Conservation (phyloP, 176 grass and related monocot species). For the Zoysia japonica region DNA sequence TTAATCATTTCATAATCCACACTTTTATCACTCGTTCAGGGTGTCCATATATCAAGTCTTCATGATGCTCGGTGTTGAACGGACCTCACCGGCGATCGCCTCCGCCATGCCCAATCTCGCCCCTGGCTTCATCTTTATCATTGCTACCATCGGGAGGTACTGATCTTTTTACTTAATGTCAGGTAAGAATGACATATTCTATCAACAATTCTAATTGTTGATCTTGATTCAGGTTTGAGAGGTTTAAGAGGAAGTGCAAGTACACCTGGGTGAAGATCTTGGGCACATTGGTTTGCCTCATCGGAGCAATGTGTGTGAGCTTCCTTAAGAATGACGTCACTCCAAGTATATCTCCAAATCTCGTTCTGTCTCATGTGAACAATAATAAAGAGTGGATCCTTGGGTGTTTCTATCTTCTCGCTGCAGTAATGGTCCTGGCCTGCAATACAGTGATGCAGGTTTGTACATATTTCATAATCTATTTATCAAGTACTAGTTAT, state of each 20-base stretch:
- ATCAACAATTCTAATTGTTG: not conserved
- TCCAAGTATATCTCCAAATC: not conserved
- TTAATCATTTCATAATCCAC: not conserved
- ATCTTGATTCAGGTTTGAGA: constrained; percentile 45
- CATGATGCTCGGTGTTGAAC: constrained; percentile 43
- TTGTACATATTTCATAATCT: not conserved
- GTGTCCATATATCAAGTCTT: constrained; percentile 56
- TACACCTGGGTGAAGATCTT: constrained; percentile 57
- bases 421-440: constrained; percentile 37
- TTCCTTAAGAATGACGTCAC: constrained; percentile 34
- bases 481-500: not conserved
- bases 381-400: constrained; percentile 28
- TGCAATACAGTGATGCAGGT: constrained; percentile 57
- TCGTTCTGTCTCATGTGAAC: not conserved
- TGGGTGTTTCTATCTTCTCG: constrained; percentile 50
- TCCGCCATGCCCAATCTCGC: constrained; percentile 64
- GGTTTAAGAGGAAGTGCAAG: constrained; percentile 45
- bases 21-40: not conserved
- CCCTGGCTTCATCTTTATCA: constrained; percentile 59
- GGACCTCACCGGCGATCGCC: constrained; percentile 49
- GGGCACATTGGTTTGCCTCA: constrained; percentile 58
- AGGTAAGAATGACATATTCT: not conserved
- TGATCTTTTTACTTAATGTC: not conserved
- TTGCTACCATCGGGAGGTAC: constrained; percentile 55
- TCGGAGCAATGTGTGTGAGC: constrained; percentile 52